These are phyloP conservation scores for Aspergillus puulaauensis DNA, from an alignment of 2,329 filamentous ascomycete species.

Conservation along the genomic window DNA sequence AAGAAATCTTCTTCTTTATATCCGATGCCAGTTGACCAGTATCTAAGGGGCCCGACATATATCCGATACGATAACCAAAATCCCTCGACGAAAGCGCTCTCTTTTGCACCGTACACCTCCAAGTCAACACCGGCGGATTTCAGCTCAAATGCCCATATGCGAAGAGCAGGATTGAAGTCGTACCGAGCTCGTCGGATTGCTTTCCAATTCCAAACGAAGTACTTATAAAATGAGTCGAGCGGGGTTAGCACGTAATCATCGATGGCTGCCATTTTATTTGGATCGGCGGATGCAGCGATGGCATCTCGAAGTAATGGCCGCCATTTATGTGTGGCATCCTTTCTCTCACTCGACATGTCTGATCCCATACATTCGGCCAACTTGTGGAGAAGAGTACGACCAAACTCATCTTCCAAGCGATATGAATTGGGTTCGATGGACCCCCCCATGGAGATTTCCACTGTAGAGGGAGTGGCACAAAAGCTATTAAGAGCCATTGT, in stretches of 20 bases:
- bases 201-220: not conserved
- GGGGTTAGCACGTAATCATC: rapidly evolving
- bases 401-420: not conserved
- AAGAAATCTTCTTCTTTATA: too few species aligned
- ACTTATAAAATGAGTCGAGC: rapidly evolving
- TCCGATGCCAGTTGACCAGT: rapidly evolving
- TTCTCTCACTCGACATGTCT: rapidly evolving
- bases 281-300: not conserved
- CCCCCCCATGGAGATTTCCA: not conserved
- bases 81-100: not conserved
- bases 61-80: rapidly evolving
- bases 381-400: not conserved
- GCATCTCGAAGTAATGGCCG: not conserved
- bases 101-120: not conserved
- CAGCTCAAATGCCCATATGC: not conserved
- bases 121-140: not conserved
- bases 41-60: not conserved
- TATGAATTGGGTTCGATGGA: too few species aligned
- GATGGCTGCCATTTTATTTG: too few species aligned
- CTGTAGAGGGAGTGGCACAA: not conserved
- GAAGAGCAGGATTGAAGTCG: not conserved
- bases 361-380: not conserved
- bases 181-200: not conserved
- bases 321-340: not conserved
- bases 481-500: not conserved